Evolutionary conservation across 352 stramenopile species (phyloP), one percentile per base, ranked within the genome.

Genomic region (Globisporangium canariense): DNA sequence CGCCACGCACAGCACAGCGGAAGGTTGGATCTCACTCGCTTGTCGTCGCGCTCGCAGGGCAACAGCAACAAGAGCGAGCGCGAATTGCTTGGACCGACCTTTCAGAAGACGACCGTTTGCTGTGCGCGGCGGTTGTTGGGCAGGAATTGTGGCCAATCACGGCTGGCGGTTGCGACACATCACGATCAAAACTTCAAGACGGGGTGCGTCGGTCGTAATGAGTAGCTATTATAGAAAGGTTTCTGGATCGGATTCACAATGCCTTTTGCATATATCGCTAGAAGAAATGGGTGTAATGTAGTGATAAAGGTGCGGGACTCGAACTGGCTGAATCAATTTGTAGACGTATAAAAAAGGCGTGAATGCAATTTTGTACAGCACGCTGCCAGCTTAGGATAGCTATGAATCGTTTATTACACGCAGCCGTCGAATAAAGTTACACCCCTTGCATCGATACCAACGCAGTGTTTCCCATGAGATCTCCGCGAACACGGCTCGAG

Each of bases 161-260:
- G 50, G 7, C 5, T 7, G 14, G 28, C 25, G 28, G 9, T 22
- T 56, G 25, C 50, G 28, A 40, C 50, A 40, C 50, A 56, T 56
- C 50, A 55, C 49, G 4, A 38, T 1, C 22, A 3, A 56, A 41
- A 40, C 50, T 56, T 56, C 50, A 56, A 56, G 11, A 54, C 34
- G 46, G 10, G 16, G 3, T 14, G 45, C 16, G 3, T 18, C 16
- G 13, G 40, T 46, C 9, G 40, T n/a, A 46, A 46, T 46, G 40
- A n/a, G 14, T 46, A 46, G 13, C 9, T 4, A 18, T 14, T 45
- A 18, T 45, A 45, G 5, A 22, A 49, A 22, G 43, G 41, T 5
- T 25, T 49, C 2, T 49, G 6, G 16, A 46, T 16, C 6, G 40
- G 34, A 14, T 40, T 40, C 3, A 40, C 34, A 40, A 40, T 40